Evolutionary conservation across 2,329 filamentous ascomycete species (phyloP), one percentile per base, ranked within the genome.

Genomic region (Fusarium irregulare): DNA sequence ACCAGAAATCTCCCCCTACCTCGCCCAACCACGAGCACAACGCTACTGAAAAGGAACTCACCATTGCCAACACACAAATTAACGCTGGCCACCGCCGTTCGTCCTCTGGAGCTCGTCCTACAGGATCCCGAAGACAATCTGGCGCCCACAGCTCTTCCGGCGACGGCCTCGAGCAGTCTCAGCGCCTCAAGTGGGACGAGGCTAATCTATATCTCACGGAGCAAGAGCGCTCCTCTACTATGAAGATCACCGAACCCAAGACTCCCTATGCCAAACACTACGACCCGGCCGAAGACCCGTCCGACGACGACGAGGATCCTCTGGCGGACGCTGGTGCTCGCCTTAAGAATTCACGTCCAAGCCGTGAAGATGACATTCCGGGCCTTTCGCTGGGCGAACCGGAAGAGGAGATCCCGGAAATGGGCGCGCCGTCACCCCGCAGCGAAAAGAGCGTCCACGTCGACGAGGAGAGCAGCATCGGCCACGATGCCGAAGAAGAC

Each of bases 231-330:
- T 93, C 91, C 64, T 91, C 92, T 67, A 98, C 94, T 63, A 99
- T 99, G 96, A 99, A 98, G 86, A 99, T 99, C 71, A 93, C 94
- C 73, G 96, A 99, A 83, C 96, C 96, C 66, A 99, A 99, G 86
- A 99, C 96, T 10, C 96, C 96, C 7, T 99, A 95, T 79, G 96
- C 93, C 37, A 92, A 91, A 77, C 93, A 94, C 76, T 98, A 98
- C 81, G 93, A 98, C 77, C 94, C 94, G 7, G 80, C 89, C 44
- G 93, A 98, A 77, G 95, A 98, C 70, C 93, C 93, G 54, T 92
- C 91, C 69, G 91, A 97, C 76, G 86, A 92, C 59, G 90, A 92
- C 28, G 89, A 92, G 37, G 79, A 67, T 75, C 64, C 71, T 75
- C 64, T 78, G 70, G 76, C 74, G 64, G 68, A 69, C 68, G 60